Percentiles rank a stretch among this genome's conserved stretches.
These are phyloP conservation scores for grape (Vitis vinifera) DNA, from an alignment of 164 flowering plant species.

Conservation along the genomic window ASM3070453v1 NC_081823.1:3358501-3359000, in stretches of 20 bases:
- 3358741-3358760: neutral
- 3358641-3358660: too few relatives aligned
- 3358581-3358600: neutral
- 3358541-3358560: neutral
- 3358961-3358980: neutral
- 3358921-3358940: too few relatives aligned
- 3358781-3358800: neutral
- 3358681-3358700: neutral
- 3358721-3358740: neutral
- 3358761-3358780: neutral
- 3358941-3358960: neutral
- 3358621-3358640: too few relatives aligned
- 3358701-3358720: neutral
- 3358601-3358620: too few relatives aligned
- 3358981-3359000: neutral
- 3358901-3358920: neutral
- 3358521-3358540: slow-evolving; percentile 7
- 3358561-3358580: neutral
- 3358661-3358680: neutral
- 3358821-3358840: neutral
- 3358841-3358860: neutral
- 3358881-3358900: neutral
- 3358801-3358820: neutral
- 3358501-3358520: slow-evolving; percentile 51
- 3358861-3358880: neutral